These are phyloP conservation scores for Zymoseptoria pseudotritici DNA, from an alignment of 2,329 filamentous ascomycete genomes.

Conservation along the genomic window DNA sequence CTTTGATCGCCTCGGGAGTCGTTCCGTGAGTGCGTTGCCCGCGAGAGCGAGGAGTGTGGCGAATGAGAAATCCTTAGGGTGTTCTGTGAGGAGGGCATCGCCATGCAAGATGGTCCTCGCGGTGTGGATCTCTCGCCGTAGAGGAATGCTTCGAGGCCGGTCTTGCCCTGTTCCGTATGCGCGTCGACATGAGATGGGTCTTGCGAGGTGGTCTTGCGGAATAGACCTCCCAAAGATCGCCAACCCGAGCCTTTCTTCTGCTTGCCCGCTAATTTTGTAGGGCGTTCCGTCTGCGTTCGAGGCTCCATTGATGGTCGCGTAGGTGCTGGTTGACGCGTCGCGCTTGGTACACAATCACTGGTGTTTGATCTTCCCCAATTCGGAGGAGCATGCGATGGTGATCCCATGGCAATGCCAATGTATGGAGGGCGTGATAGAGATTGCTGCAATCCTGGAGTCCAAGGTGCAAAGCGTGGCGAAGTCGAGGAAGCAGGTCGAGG, in stretches of 20 bases:
- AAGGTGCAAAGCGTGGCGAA: background rate
- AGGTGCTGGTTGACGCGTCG: constrained; percentile 6
- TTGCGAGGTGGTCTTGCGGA: constrained; percentile 12
- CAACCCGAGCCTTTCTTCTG: constrained; percentile 25
- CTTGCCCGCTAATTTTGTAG: constrained; percentile 1
- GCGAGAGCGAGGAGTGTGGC: background rate
- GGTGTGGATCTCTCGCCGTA: background rate
- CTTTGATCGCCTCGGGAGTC: constrained; percentile 2
- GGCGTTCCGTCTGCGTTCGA: background rate
- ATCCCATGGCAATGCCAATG: constrained; percentile 19
- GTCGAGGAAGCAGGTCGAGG: constrained; percentile 12
- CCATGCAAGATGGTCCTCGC: constrained; percentile 7
- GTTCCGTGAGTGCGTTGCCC: background rate
- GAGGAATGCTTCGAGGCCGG: background rate
- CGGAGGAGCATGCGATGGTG: constrained; percentile 15
- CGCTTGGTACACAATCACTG: constrained; percentile 11
- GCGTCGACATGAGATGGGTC: background rate
- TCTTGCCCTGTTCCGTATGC: background rate
- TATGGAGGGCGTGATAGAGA: constrained; percentile 9
- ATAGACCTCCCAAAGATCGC: constrained; percentile 22
- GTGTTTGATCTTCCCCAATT: constrained; percentile 19
- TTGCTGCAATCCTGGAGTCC: background rate
- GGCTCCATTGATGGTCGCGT: constrained; percentile 2
- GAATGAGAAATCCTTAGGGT: background rate
- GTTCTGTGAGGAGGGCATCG: background rate